Percentiles rank a stretch among this genome's conserved stretches.
Evolutionary conservation across 352 stramenopile species (phyloP).

Genomic region (Phytophthora citrophthora): DNA sequence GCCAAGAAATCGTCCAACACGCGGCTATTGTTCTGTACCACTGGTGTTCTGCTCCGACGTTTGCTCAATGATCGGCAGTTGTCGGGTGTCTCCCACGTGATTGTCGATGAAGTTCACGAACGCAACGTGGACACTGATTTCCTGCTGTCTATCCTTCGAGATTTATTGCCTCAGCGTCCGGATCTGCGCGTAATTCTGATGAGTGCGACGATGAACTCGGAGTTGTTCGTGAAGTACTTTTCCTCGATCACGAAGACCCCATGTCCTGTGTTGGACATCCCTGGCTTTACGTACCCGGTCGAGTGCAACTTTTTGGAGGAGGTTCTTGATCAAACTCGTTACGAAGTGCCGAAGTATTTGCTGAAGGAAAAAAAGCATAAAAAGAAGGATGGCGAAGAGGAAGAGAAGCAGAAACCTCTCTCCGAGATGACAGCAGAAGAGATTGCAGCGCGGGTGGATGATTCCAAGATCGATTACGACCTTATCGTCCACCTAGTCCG

Average conservation of each 20-base stretch:
- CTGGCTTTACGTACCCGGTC: conserved; percentile 86
- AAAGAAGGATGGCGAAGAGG: conserved; percentile 39
- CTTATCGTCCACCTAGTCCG: conserved; percentile 88
- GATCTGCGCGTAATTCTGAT: conserved; percentile 95
- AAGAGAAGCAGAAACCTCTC: conserved; percentile 36
- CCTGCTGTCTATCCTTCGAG: conserved; percentile 92
- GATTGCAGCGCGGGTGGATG: conserved; percentile 81
- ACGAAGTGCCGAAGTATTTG: conserved; percentile 69
- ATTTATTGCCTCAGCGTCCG: conserved; percentile 71
- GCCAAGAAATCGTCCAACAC: conserved; percentile 90
- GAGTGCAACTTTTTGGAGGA: conserved; percentile 83
- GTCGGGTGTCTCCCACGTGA: conserved; percentile 94
- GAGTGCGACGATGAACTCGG: conserved; percentile 95
- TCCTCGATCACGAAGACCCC: conserved; percentile 48
- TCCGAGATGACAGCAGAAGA: conserved; percentile 47
- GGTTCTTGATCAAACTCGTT: conserved; percentile 62
- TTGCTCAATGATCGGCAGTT: conserved; percentile 91
- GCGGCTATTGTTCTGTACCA: conserved; percentile 96
- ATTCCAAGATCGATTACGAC: conserved; percentile 95
- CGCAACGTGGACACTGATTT: conserved; percentile 97
- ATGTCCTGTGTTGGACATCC: conserved; percentile 85
- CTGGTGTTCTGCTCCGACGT: conserved; percentile 94
- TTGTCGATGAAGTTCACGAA: conserved; percentile 99
- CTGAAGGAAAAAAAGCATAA: conserved; percentile 65
- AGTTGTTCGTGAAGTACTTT: conserved; percentile 90